phyloP scores from a whole-genome alignment of 2,329 filamentous ascomycete genomes.

The Pseudopyricularia cyperi region DNA sequence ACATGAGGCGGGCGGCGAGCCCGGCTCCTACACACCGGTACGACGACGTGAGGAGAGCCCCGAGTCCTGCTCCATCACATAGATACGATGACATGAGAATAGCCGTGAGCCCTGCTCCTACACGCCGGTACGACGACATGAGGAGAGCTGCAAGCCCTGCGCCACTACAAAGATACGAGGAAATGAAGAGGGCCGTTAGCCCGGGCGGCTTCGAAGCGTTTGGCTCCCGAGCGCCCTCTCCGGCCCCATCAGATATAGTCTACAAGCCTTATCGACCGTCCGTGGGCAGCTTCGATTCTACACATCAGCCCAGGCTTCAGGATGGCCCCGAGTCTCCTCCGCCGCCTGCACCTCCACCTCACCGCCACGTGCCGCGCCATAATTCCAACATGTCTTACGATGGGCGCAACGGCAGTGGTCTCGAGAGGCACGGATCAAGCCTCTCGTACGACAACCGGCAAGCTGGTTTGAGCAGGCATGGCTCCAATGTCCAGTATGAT shows the following conservation, averaged over 20 bases:
- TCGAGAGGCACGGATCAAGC: slow-evolving; percentile 22
- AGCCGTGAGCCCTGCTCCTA: neutral
- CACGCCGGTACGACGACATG: neutral
- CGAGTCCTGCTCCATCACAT: slow-evolving; percentile 18
- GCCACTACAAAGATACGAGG: neutral
- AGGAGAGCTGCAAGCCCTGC: slow-evolving; percentile 2
- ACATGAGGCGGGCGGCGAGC: neutral
- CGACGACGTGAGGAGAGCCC: slow-evolving; percentile 17
- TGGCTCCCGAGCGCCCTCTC: slow-evolving; percentile 16
- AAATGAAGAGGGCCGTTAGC: slow-evolving; percentile 2
- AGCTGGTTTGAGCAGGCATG: slow-evolving; percentile 8
- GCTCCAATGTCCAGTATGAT: slow-evolving; percentile 8
- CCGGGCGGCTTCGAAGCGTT: slow-evolving; percentile 8
- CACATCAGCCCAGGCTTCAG: neutral
- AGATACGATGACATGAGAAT: neutral
- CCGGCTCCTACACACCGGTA: slow-evolving; percentile 8
- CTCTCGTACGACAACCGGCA: slow-evolving; percentile 19
- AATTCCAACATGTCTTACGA: slow-evolving; percentile 19
- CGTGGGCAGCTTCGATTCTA: slow-evolving; percentile 5
- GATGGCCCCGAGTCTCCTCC: slow-evolving; percentile 48
- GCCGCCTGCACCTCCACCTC: slow-evolving; percentile 72
- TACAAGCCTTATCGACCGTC: slow-evolving; percentile 6
- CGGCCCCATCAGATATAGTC: slow-evolving; percentile 6
- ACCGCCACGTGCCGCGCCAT: slow-evolving; percentile 46
- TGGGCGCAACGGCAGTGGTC: slow-evolving; percentile 6